Evolutionary conservation across 1,284 basidiomycete species (phyloP).

Genomic region (Violaceomyces palustris): DNA sequence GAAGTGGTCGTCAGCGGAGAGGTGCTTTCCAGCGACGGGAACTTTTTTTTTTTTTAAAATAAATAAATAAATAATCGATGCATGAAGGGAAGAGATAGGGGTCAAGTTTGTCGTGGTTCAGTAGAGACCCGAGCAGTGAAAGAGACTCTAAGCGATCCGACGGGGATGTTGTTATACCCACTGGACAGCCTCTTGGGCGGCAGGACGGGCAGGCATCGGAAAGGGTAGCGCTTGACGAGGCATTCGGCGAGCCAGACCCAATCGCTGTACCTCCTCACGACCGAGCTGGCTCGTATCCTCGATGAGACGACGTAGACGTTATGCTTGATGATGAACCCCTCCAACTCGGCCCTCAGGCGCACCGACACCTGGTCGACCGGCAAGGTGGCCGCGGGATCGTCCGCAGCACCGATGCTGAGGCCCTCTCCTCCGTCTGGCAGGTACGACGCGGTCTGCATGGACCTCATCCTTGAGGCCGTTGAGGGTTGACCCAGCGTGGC

Average conservation of each 20-base stretch:
- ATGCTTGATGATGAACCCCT: slow-evolving; percentile 34
- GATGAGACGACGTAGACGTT: slow-evolving; percentile 29
- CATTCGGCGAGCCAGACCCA: slow-evolving; percentile 35
- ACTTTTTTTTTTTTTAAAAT: neutral
- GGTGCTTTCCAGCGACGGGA: slow-evolving; percentile 22
- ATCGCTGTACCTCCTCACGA: slow-evolving; percentile 34
- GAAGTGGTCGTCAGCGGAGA: slow-evolving; percentile 25
- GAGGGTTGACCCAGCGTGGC: too few relatives aligned
- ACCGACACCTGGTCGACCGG: slow-evolving; percentile 20
- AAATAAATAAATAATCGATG: too few relatives aligned
- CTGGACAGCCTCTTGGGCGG: slow-evolving; percentile 31
- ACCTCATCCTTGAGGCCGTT: too few relatives aligned
- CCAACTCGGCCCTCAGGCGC: slow-evolving; percentile 21
- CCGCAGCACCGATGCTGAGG: slow-evolving; percentile 9
- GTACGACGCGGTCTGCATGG: too few relatives aligned
- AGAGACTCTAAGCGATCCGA: too few relatives aligned
- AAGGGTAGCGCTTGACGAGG: slow-evolving; percentile 33
- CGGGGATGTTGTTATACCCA: too few relatives aligned
- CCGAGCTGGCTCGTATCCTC: slow-evolving; percentile 14
- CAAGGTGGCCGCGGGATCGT: slow-evolving; percentile 18
- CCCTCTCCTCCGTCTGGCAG: too few relatives aligned
- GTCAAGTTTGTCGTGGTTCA: too few relatives aligned
- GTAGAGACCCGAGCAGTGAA: too few relatives aligned
- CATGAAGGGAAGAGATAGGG: too few relatives aligned
- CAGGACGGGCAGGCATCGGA: slow-evolving; percentile 30